Conservation (phyloP, 2,329 filamentous ascomycete species). For the Talaromyces pinophilus region DNA sequence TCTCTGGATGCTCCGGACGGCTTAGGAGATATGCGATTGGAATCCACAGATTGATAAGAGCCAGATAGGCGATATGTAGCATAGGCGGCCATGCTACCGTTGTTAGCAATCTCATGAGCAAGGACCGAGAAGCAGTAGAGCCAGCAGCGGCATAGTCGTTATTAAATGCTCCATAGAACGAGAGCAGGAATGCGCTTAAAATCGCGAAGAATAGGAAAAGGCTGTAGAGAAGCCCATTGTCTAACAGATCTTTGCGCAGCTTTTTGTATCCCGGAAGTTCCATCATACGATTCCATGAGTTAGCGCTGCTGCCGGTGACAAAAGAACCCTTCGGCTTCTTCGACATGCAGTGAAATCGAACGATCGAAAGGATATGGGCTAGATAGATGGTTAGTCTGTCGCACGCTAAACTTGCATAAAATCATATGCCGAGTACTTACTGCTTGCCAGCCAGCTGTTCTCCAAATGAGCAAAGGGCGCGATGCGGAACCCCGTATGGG, state of each 20-base stretch:
- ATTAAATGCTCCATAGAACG: background rate
- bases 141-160: background rate
- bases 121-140: background rate
- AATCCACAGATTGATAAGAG: background rate
- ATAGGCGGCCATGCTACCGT: conserved; percentile 6
- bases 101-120: background rate
- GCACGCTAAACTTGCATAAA: background rate
- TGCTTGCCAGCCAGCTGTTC: conserved; percentile 32
- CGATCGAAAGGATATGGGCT: conserved; percentile 30
- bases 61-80: background rate
- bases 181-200: background rate
- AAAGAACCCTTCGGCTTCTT: conserved; percentile 34
- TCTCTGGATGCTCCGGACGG: background rate
- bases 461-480: conserved; percentile 32
- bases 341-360: conserved; percentile 30
- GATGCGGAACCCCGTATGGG: conserved; percentile 28
- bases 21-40: background rate
- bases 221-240: conserved; percentile 7
- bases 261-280: background rate
- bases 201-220: background rate
- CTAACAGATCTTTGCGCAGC: conserved; percentile 4
- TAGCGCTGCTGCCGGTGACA: conserved; percentile 33
- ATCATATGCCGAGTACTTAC: conserved; percentile 25
- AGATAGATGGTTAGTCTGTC: background rate
- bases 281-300: conserved; percentile 29